These are phyloP conservation scores for Pythium sp. DNA, from an alignment of 352 stramenopile genomes.

Conservation along the genomic window DNA sequence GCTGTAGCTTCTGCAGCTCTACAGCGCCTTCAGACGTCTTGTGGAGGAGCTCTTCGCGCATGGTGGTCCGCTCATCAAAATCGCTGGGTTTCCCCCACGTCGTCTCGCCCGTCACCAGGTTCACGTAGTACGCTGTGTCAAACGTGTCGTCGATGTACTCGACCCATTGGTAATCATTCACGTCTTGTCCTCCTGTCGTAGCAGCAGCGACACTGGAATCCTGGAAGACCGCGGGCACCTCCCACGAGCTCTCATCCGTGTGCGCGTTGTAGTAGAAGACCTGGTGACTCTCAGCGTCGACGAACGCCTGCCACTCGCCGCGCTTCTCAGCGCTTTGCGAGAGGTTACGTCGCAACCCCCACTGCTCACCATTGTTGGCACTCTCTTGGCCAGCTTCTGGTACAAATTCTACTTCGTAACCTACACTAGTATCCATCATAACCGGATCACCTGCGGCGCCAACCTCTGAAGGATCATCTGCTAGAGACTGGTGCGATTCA, in stretches of 20 bases:
- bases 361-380: not conserved
- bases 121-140: conserved; percentile 51
- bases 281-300: conserved; percentile 51
- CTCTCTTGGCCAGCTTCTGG: not conserved
- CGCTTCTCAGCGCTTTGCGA: conserved; percentile 25
- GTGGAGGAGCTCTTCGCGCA: conserved; percentile 5
- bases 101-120: conserved; percentile 43
- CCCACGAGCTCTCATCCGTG: conserved; percentile 65
- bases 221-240: conserved; percentile 22
- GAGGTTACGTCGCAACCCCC: conserved; percentile 22
- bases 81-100: conserved; percentile 43
- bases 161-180: conserved; percentile 26
- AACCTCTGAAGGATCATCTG: not conserved
- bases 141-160: conserved; percentile 47
- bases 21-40: not conserved
- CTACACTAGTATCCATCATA: not conserved
- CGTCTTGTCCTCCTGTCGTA: not conserved
- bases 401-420: not conserved
- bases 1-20: not conserved
- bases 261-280: conserved; percentile 69
- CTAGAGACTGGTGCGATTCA: not conserved
- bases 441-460: not conserved
- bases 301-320: conserved; percentile 52
- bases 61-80: conserved; percentile 13
- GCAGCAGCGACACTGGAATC: conserved; percentile 1